Conservation (phyloP, 1,284 basidiomycete genomes). For the Ustilago cynodontis region DNA sequence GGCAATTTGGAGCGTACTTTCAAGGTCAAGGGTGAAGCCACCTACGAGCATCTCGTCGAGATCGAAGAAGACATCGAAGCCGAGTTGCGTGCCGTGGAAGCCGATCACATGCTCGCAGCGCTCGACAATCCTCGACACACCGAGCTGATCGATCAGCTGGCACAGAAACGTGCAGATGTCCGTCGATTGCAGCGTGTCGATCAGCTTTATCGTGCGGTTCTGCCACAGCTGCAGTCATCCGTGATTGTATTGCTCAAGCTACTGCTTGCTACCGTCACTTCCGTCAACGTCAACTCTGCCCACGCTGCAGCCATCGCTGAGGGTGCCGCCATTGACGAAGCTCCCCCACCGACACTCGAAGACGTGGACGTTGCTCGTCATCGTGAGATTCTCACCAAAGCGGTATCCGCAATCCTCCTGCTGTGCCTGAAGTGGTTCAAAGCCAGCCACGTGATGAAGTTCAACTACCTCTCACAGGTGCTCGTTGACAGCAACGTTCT, state of each 20-base stretch:
- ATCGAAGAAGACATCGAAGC: constrained; percentile 58
- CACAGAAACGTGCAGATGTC: constrained; percentile 61
- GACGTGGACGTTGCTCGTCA: constrained; percentile 95
- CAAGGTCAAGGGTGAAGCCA: constrained; percentile 60
- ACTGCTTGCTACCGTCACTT: constrained; percentile 66
- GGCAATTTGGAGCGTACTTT: constrained; percentile 37
- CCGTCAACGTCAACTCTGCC: constrained; percentile 64
- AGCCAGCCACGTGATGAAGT: constrained; percentile 90
- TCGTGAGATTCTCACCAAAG: constrained; percentile 97
- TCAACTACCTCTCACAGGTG: constrained; percentile 94
- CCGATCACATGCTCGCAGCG: constrained; percentile 61
- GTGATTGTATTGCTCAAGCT: constrained; percentile 69
- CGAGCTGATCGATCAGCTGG: constrained; percentile 38
- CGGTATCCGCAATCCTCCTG: constrained; percentile 92
- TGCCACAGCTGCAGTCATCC: constrained; percentile 64
- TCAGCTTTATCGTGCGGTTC: constrained; percentile 58
- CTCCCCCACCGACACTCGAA: constrained; percentile 84
- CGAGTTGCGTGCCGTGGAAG: constrained; percentile 54
- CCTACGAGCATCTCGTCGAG: constrained; percentile 60
- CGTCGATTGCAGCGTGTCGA: constrained; percentile 64
- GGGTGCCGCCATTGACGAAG: constrained; percentile 64
- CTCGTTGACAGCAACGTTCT: constrained; percentile 95
- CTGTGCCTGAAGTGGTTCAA: constrained; percentile 98
- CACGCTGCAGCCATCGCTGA: constrained; percentile 66
- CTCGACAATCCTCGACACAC: constrained; percentile 60